phyloP scores from a whole-genome alignment of 805 yeast genomes.

The Pichia nanzhaoensis region DNA sequence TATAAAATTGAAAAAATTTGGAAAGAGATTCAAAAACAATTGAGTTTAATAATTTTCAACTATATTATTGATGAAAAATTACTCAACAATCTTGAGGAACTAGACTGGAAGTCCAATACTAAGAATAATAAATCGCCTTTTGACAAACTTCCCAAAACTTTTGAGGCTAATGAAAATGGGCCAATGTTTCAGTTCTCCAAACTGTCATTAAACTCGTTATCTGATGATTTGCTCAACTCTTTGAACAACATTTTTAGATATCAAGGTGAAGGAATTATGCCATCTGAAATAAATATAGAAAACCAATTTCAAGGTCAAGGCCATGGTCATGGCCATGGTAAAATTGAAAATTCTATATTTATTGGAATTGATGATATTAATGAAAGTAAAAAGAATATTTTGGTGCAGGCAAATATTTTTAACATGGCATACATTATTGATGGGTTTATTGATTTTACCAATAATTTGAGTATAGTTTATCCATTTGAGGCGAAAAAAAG shows the following conservation, averaged over 20 bases:
- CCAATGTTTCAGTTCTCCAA: conserved; percentile 32
- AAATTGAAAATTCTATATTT: conserved; percentile 34
- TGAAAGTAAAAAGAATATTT: conserved; percentile 50
- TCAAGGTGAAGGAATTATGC: conserved; percentile 1
- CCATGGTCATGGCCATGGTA: background rate
- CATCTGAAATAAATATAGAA: conserved; percentile 18
- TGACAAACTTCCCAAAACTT: conserved; percentile 20
- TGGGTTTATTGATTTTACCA: conserved; percentile 60
- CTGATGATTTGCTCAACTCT: conserved; percentile 6
- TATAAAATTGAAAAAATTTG: conserved; percentile 34
- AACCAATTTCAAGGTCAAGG: conserved; percentile 5
- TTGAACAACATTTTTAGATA: conserved; percentile 11
- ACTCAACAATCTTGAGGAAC: conserved; percentile 19
- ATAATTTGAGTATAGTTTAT: conserved; percentile 44
- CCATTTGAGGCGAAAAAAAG: conserved; percentile 23
- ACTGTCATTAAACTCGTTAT: conserved; percentile 26
- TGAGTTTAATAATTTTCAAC: conserved; percentile 32
- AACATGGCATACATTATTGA: conserved; percentile 77
- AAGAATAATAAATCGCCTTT: conserved; percentile 19
- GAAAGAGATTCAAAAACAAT: conserved; percentile 36
- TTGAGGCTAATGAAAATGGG: conserved; percentile 15
- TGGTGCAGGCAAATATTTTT: conserved; percentile 65
- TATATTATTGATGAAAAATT: conserved; percentile 33
- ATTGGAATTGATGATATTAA: conserved; percentile 47
- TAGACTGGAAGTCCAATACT: conserved; percentile 13